Evolutionary conservation across 495 filamentous ascomycete species (phyloP).

Genomic region (Daldinia grandis): DNA sequence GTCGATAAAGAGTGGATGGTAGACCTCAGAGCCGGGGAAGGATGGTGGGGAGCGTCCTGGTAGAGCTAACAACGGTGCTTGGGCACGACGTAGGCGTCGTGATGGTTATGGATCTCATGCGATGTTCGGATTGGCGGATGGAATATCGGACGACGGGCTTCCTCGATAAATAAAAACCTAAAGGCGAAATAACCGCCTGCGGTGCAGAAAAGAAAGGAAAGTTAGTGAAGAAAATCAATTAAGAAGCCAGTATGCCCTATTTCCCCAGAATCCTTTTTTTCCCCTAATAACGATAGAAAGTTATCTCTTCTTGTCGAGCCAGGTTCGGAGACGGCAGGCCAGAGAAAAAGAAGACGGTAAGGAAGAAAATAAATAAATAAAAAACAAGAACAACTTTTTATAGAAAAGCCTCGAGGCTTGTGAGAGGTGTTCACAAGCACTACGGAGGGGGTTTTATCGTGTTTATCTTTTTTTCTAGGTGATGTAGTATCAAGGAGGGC

Average conservation of each 20-base stretch:
- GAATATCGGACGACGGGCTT: constrained; percentile 37
- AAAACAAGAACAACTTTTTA: constrained; percentile 41
- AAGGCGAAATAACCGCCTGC: constrained; percentile 48
- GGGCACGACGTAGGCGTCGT: constrained; percentile 45
- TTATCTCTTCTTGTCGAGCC: constrained; percentile 26
- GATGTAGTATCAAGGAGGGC: constrained; percentile 42
- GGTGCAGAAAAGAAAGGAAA: constrained; percentile 46
- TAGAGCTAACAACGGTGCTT: constrained; percentile 34
- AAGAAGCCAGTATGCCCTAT: constrained; percentile 42
- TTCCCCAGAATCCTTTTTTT: constrained; percentile 20
- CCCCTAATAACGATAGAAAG: constrained; percentile 15
- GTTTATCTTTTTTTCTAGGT: constrained; percentile 41
- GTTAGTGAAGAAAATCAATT: constrained; percentile 38
- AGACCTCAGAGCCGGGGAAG: constrained; percentile 14
- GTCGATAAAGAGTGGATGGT: constrained; percentile 11
- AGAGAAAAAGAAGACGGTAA: constrained; percentile 27
- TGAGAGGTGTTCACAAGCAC: constrained; percentile 33
- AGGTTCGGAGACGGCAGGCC: constrained; percentile 26
- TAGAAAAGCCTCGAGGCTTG: constrained; percentile 33
- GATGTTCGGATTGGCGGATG: constrained; percentile 37
- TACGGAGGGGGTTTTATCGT: constrained; percentile 20
- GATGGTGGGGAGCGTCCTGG: constrained; percentile 30
- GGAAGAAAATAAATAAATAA: constrained; percentile 16
- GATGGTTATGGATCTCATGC: constrained; percentile 45
- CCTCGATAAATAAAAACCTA: constrained; percentile 39